A percentile compares a stretch with the other conserved stretches of the same genome.
phyloP scores from a whole-genome alignment of 257 asterid species.

The Nicotiana tabacum region DNA sequence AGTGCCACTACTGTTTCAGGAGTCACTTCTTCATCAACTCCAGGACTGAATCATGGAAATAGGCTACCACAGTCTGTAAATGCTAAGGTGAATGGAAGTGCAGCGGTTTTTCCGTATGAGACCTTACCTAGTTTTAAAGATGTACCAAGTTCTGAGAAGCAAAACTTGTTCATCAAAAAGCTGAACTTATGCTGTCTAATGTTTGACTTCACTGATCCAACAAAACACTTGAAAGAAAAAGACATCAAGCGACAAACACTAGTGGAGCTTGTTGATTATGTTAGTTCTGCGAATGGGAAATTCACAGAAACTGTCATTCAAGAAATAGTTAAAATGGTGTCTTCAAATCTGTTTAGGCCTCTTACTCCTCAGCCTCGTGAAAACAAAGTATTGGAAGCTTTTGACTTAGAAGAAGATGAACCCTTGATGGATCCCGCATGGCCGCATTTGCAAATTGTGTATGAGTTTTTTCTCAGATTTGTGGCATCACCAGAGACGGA shows the following conservation, averaged over 20 bases:
- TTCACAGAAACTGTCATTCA: conserved; percentile 51
- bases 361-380: conserved; percentile 55
- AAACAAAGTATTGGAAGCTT: conserved; percentile 45
- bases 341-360: conserved; percentile 46
- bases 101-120: conserved; percentile 34
- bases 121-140: conserved; percentile 58
- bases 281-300: conserved; percentile 47
- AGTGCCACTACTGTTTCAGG: conserved; percentile 29
- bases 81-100: conserved; percentile 37
- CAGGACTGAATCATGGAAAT: conserved; percentile 26
- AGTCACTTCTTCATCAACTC: conserved; percentile 22
- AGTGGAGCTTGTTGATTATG: conserved; percentile 54
- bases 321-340: conserved; percentile 48
- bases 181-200: conserved; percentile 47
- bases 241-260: conserved; percentile 60
- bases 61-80: conserved; percentile 23
- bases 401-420: conserved; percentile 65
- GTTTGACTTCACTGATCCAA: conserved; percentile 58
- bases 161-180: conserved; percentile 42
- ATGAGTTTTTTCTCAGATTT: conserved; percentile 59
- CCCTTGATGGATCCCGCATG: conserved; percentile 65
- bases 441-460: conserved; percentile 64
- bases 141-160: conserved; percentile 56
- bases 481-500: conserved; percentile 70
- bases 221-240: conserved; percentile 51